Evolutionary conservation across 306 rosid genomes (phyloP), one percentile per base, ranked within the genome.

Genomic region (Erythrophleum fordii): DNA sequence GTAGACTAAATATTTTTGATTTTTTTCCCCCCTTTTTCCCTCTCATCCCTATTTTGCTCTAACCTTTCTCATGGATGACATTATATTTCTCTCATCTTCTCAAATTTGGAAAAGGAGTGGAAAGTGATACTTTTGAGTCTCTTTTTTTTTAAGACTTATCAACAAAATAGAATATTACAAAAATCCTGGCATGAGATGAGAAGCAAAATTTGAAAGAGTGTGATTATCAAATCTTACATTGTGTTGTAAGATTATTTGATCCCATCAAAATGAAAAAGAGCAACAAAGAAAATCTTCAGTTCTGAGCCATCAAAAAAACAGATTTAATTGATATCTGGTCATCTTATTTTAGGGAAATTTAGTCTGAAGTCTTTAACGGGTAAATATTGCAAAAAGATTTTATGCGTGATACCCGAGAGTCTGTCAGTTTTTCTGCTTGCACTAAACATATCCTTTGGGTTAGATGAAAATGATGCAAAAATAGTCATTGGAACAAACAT

Each of bases 381-480:
- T 51, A 70, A 58, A 70, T 42, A 61, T 31, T 61, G 45, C 52
- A 83, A 31, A 65, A 8, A 16, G 48, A 64, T 72, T 77, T 56
- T 71, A 41, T 77, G 60, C 44, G 52, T 71, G 55, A 48, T 26
- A 37, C 74, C 31, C 25, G 28, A 44, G 59, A 11, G 11, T 61
- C 42, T 49, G 61, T 41, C 59, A 14, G 62, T 52, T 71, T 68
- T 68, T 67, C 53, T 72, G 29, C 26, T 23, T 59, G 11, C 22
- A 55, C 37, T 59, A 8, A 41, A 35, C 31, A 39, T 67, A 41
- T 60, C 65, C 59, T 79, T 37, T 73, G 5, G 46, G 35, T 73
- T 73, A 77, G 62, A 71, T 70, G 76, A 67, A 80, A 72, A 20
- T 51, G 75, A 82, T 61, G 48, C 75, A 20, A 52, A 56, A 22